Evolutionary conservation across 768 basidiomycete genomes (phyloP).

Genomic region (Psilocybe subaeruginosa): DNA sequence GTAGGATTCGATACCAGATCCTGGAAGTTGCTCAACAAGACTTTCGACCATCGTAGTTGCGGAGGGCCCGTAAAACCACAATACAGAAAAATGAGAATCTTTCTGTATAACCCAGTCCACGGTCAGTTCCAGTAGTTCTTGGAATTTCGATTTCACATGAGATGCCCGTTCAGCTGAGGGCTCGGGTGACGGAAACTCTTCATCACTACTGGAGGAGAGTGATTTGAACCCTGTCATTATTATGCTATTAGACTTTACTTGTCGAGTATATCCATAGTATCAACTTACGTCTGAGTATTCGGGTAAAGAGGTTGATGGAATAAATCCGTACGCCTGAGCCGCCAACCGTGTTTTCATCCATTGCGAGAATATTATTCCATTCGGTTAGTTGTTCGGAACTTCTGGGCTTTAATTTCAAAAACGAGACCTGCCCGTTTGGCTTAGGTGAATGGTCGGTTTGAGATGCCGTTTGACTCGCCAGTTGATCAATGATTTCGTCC

Average conservation of each 20-base stretch:
- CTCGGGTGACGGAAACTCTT: too few relatives aligned
- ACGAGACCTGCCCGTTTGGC: not conserved
- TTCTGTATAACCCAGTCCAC: conserved; percentile 2
- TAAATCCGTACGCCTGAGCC: not conserved
- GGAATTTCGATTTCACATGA: not conserved
- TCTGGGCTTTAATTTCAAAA: conserved; percentile 3
- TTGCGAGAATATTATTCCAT: not conserved
- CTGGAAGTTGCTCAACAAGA: conserved; percentile 1
- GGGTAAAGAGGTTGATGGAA: not conserved
- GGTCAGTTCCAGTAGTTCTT: not conserved
- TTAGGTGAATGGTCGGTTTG: not conserved
- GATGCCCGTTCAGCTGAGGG: not conserved
- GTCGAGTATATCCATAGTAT: not conserved
- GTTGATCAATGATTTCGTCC: not conserved
- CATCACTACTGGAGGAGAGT: too few relatives aligned
- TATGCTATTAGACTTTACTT: too few relatives aligned
- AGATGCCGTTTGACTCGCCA: not conserved
- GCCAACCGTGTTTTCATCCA: not conserved
- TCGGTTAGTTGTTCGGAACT: not conserved
- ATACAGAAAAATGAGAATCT: not conserved
- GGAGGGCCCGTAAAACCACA: conserved; percentile 12
- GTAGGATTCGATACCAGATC: not conserved
- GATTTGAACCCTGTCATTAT: too few relatives aligned
- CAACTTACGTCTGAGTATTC: not conserved
- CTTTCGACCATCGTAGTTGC: conserved; percentile 4